Base-by-base conservation (phyloP, 495 filamentous ascomycete species). In the Aspergillus mulundensis region DNA sequence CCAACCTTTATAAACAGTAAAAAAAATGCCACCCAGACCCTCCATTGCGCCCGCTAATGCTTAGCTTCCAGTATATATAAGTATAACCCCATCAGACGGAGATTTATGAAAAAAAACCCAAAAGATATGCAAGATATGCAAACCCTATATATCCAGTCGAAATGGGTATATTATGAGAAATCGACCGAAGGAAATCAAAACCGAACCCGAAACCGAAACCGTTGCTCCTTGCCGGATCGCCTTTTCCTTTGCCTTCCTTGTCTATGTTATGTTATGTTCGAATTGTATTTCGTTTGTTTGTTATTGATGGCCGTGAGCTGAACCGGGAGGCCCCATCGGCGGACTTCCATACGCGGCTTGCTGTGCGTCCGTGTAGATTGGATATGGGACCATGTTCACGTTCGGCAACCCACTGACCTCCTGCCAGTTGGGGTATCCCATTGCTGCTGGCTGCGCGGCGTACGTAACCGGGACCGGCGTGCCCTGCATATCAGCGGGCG, bases 1-100 rank as follows among this genome's bases (percentile, higher is more conserved):
- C 4, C 12, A n/a, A 30, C 15, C 28, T 3, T 5, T 21, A 42
- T 42, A 7, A 21, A 18, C 5, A 23, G 21, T 8, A 28, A 48
- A 16, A 40, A 71, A 68, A 66, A 69, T 68, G 65, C 72, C 69
- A 67, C 65, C 65, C 66, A 56, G 64, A 63, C 41, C 10, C 63
- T 57, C 69, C 67, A 64, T 66, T 70, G 68, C 70, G 70, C 72
- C 72, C 70, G 72, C 72, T 75, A 70, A 73, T 73, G 68, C 70
- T 60, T 58, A 71, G 70, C 72, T 72, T 59, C 66, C 61, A 67
- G 59, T 59, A 55, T 64, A 20, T n/a, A 15, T 45, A 66, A 66
- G 61, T 47, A 62, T 62, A 44, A 63, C 62, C 11, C 32, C 32
- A 36, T 10, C 28, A 30, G 28, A 23, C 30, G 50, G n/a, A 15